phyloP scores from a whole-genome alignment of 805 yeast genomes.

The Blastobotrys robertii region DNA sequence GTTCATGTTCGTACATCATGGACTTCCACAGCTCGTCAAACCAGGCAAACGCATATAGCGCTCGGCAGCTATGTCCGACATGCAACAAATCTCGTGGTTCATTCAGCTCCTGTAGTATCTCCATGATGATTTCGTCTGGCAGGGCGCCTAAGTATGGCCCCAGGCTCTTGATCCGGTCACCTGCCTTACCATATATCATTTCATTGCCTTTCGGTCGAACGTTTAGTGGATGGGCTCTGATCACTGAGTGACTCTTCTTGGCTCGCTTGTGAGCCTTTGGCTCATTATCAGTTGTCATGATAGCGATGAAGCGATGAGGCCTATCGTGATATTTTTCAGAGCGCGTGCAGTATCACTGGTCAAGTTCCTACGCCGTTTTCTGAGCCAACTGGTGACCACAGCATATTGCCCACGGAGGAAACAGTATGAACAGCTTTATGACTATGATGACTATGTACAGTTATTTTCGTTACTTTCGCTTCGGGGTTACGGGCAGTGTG shows the following conservation, averaged over 20 bases:
- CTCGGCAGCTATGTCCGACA: slow-evolving; percentile 51
- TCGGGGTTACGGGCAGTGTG: slow-evolving; percentile 41
- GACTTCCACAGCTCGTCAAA: slow-evolving; percentile 80
- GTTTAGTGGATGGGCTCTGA: no score
- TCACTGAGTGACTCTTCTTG: no score
- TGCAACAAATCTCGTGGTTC: slow-evolving; percentile 39
- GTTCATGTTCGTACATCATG: slow-evolving; percentile 32
- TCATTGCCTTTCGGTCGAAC: no score
- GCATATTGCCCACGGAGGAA: not conserved
- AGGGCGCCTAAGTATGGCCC: slow-evolving; percentile 40
- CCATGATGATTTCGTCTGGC: slow-evolving; percentile 4
- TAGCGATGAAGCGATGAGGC: no score
- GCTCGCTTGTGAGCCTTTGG: no score
- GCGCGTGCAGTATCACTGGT: not conserved
- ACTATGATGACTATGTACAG: not conserved
- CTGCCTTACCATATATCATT: no score
- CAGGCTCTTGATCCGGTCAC: slow-evolving; percentile 18
- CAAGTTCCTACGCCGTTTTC: no score
- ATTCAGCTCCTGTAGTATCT: slow-evolving; percentile 40
- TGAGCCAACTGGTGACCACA: no score
- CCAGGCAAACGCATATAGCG: slow-evolving; percentile 59
- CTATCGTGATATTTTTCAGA: not conserved
- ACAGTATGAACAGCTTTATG: slow-evolving; percentile 1
- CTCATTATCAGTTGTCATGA: no score
- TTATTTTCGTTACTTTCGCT: slow-evolving; percentile 3